Evolutionary conservation across 108 stramenopile species (phyloP), one percentile per base, ranked within the genome.

Genomic region (Cyclostephanos tholiformis): DNA sequence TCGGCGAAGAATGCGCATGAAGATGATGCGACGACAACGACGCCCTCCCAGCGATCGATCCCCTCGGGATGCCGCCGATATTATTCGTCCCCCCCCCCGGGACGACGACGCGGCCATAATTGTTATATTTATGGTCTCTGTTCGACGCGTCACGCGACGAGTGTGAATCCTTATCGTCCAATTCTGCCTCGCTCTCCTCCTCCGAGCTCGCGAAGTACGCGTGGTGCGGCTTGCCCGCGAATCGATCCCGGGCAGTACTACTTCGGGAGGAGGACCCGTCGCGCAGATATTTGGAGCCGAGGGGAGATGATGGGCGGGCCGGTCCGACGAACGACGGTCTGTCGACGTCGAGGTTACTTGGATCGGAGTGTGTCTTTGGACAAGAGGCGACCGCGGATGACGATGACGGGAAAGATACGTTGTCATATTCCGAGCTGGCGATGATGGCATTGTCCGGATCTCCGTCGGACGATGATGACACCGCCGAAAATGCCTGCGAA

Each of bases 101-200:
- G 32, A 32, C 32, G 32, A 12, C 41, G 44, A 46, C 16, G 16
- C 44, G 16, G 44, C 44, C 44, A 14, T 46, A 46, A 16, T 14
- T 46, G 16, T 46, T 27, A 13, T 53, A 26, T 55, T 41, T 49
- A 36, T 59, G 5, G 27, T 44, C 39, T 29, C 61, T 72, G 57
- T 29, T 60, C 58, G 36, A 32, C 25, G 39, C 16, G 16, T 46
- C 44, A 3, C 63, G 62, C 39, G 79, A 79, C 8, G 79, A 79
- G 64, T 79, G 79, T n/a, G 79, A 79, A 61, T 79, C 79, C 51
- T 57, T 68, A 52, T 79, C 79, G 29, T 72, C 72, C 25, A 79
- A 57, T 63, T 79, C 79, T 19, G 79, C 79, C 67, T 79, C 79
- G 32, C 71, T 72, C 60, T 79, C 79, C 62, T 79, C 79, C 67